Base-by-base conservation (phyloP, 2,329 filamentous ascomycete genomes). In the Colletotrichum sp. region DNA sequence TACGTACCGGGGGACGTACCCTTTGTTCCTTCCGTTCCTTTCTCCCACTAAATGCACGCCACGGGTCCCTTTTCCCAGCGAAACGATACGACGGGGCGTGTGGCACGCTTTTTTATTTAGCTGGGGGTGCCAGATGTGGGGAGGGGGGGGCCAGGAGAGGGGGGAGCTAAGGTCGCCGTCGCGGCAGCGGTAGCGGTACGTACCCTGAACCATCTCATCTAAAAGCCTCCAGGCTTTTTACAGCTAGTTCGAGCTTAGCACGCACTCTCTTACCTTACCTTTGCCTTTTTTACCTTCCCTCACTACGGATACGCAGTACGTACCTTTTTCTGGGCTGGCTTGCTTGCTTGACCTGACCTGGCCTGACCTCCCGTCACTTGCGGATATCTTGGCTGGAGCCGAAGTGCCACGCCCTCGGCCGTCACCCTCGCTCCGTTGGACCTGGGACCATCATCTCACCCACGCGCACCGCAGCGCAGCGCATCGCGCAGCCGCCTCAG, bases 21-120 rank as follows among this genome's bases (percentile, higher is more conserved):
- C 67, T 72, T 70, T 70, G 57, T 70, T 70, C 71, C 71, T 73
- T 73, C 64, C 71, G 71, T 73, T 73, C 71, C 71, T 69, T 60
- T 69, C 64, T 60, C 30, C 18, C 21, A 36, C 62, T 75, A 32
- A 30, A 32, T 36, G 21, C 21, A 75, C 72, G 69, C 68, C 68
- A 71, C 36, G 72, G 72, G 72, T 63, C 24, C 55, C 36, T 18
- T 52, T 72, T 57, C 30, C 69, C 66, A 72, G 72, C 72, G 72
- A 75, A 75, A 75, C 72, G 63, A 75, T 63, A 72, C 72, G 68
- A 70, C 71, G 57, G 68, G 57, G 68, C 57, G 68, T n/a, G 68
- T 70, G n/a, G 68, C 57, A 70, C 68, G 26, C 57, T 70, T 73
- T 73, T 73, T 73, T 73, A 73, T 69, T 69, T 57, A 64, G 66